Evolutionary conservation across 208 protist species (phyloP).

Genomic region (Leptomonas seymouri): DNA sequence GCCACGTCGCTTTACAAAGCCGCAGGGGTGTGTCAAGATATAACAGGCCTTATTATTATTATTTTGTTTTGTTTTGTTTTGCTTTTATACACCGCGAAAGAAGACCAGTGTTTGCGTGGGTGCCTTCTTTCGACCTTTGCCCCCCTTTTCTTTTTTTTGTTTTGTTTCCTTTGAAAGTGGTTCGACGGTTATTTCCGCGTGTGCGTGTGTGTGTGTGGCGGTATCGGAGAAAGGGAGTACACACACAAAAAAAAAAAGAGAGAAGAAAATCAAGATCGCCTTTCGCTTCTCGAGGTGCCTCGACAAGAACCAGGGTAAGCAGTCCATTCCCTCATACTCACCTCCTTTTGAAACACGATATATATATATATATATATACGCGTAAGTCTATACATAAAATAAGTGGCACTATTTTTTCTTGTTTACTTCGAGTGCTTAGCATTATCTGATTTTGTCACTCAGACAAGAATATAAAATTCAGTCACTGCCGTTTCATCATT

Average conservation of each 20-base stretch:
- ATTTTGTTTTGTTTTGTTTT: no score
- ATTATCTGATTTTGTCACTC: constrained; percentile 18
- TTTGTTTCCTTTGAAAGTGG: constrained; percentile 22
- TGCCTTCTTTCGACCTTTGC: no score
- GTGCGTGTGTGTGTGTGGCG: constrained; percentile 23
- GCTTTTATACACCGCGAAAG: no score
- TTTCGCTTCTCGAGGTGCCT: constrained; percentile 10
- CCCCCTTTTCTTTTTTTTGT: constrained; percentile 1
- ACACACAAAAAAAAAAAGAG: no score
- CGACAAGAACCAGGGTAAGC: constrained; percentile 1
- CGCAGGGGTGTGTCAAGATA: no score
- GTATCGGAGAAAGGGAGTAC: constrained; percentile 21
- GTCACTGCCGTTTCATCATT: constrained; percentile 18
- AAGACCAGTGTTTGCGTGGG: no score
- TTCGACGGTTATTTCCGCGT: constrained; percentile 22
- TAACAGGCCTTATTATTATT: no score
- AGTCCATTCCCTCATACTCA: constrained; percentile 12
- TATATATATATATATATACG: constrained; percentile 9
- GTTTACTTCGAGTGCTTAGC: background rate
- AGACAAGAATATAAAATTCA: constrained; percentile 21
- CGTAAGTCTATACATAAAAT: constrained; percentile 7
- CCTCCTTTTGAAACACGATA: constrained; percentile 25
- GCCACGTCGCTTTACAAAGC: no score
- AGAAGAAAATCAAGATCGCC: constrained; percentile 7
- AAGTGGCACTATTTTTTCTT: constrained; percentile 15